Base-by-base conservation (phyloP, 108 stramenopile species). In the Cyclotella cryptica region DNA sequence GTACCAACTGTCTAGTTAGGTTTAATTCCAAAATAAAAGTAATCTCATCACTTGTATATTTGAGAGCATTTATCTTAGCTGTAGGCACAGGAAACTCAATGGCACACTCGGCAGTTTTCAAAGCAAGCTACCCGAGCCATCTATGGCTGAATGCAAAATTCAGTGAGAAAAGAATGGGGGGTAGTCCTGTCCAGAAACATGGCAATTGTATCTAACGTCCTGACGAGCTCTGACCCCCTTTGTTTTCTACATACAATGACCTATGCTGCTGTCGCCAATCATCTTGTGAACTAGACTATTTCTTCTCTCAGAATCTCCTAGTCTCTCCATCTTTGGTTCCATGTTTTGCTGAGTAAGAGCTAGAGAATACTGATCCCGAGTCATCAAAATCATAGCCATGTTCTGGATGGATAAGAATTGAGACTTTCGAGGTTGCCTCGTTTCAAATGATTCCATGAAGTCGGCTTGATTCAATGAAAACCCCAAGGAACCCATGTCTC, bases 111-210 rank as follows among this genome's bases (percentile, higher is more conserved):
- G n/a, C n/a, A 6, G 1, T 1, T 19, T 19, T 51, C 49, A 19
- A 51, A 3, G 18, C 40, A 62, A 41, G 10, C 0, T 17, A 41
- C 4, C 12, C n/a, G n/a, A n/a, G n/a, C n/a, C n/a, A n/a, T n/a
- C n/a, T n/a, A n/a, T n/a, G n/a, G n/a, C 13, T 7, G n/a, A n/a
- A n/a, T n/a, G n/a, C n/a, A n/a, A 17, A 15, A 35, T 39, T 78
- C 67, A 78, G 54, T 64, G 46, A 53, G 60, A 62, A 63, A 70
- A 78, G 41, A 78, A 78, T 17, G 77, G 77, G 19, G 77, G 77
- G 64, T 64, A 78, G n/a, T 70, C 46, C 41, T 65, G 42, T 12
- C 77, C 69, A 35, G 72, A 74, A 0, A 78, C 77, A 51, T 78
- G 77, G 43, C 77, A 78, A 40, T 63, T 70, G 62, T 65, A 40